Evolutionary conservation across 306 rosid species (phyloP), one percentile per base, ranked within the genome.

Genomic region (Citrullus colocynthis): DNA sequence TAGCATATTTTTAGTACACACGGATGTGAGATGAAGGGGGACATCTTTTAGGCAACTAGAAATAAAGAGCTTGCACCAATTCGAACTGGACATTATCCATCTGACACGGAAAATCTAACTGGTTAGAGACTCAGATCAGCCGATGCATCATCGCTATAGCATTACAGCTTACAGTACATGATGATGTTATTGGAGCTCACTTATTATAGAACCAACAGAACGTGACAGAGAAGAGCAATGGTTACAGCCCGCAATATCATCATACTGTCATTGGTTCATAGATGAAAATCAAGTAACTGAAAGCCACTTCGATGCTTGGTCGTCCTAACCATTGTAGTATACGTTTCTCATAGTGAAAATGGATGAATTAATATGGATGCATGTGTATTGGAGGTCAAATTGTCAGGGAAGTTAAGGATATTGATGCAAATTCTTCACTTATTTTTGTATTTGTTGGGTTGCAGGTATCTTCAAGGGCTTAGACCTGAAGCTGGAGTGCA

Each of bases 401-500:
- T 71, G 28, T 57, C 37, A 20, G 13, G 24, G 57, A 66, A 37
- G 73, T 9, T 66, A 6, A 39, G 17, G 32, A 66, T 66, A 9
- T 66, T 2, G 51, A n/a, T 72, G 20, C 60, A 28, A 32, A 52
- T 49, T 72, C 58, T 51, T 51, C 4, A 9, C 61, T 73, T 73
- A 71, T 51, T 49, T 49, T 30, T 51, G 41, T 30, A 17, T 74
- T 52, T 52, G 45, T 74, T 51, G 77, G 17, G 10, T 57, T 57
- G 14, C 81, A 85, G 88, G 86, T 85, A 85, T 79, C 74, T 80
- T 32, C 88, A 80, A 81, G 88, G 86, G 73, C 78, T 78, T 30
- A 85, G 83, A 78, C 76, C 86, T 14, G 88, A 78, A 70, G 80
- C 72, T 12, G 86, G 88, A n/a, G 86, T 80, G 77, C 88, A 85